Evolutionary conservation across 139 green algal genomes (phyloP).

Genomic region (Chlamydomonas sp.): DNA sequence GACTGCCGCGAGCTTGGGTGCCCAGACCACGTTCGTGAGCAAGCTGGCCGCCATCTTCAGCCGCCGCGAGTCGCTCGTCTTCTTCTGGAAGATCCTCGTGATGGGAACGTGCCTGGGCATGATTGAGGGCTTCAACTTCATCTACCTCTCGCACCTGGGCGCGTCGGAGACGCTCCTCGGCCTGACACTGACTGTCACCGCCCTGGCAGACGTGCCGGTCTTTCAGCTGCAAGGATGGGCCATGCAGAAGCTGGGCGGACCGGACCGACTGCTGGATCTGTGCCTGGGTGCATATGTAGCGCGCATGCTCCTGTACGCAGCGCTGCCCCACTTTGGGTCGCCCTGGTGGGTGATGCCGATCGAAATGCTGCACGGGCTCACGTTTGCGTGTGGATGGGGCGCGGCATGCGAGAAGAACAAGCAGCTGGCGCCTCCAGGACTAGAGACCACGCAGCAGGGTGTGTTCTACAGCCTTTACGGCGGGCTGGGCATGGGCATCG

Average conservation of each 20-base stretch:
- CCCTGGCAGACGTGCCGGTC: slow-evolving; percentile 2
- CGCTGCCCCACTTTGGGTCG: background rate
- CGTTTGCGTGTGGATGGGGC: slow-evolving; percentile 43
- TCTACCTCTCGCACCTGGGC: slow-evolving; percentile 3
- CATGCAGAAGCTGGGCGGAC: background rate
- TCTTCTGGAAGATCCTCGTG: slow-evolving; percentile 5
- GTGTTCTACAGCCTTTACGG: slow-evolving; percentile 31
- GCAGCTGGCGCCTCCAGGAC: slow-evolving; percentile 21
- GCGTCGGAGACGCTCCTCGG: slow-evolving; percentile 1
- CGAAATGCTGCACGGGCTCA: slow-evolving; percentile 46
- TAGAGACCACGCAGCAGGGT: slow-evolving; percentile 30
- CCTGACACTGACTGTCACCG: slow-evolving; percentile 16
- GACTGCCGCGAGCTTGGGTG: too few relatives aligned
- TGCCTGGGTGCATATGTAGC: slow-evolving; percentile 5
- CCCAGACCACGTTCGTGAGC: background rate
- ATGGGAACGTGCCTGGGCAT: slow-evolving; percentile 7
- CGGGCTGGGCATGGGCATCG: slow-evolving; percentile 31
- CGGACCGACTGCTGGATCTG: slow-evolving; percentile 18
- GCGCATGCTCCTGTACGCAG: background rate
- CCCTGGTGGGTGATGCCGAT: slow-evolving; percentile 36
- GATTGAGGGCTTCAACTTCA: slow-evolving; percentile 9
- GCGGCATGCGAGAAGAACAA: slow-evolving; percentile 39
- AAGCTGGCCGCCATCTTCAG: slow-evolving; percentile 2
- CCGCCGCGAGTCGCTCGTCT: background rate
- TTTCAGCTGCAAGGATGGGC: background rate